Conservation (phyloP, 2,329 filamentous ascomycete genomes). For the Penicillium concentricum region DNA sequence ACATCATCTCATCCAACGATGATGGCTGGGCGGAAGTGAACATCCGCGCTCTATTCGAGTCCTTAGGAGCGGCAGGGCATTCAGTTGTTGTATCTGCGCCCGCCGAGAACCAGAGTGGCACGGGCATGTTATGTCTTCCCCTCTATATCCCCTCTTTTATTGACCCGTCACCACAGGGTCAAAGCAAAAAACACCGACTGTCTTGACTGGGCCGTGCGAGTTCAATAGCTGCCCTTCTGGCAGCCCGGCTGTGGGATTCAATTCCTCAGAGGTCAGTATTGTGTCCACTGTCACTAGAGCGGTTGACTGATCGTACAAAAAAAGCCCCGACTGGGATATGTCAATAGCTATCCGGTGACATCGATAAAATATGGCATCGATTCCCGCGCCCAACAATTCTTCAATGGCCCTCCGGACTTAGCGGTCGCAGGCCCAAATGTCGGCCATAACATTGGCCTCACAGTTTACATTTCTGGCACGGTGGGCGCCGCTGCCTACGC, state of each 20-base stretch:
- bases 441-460: conserved; percentile 57
- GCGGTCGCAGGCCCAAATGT: conserved; percentile 66
- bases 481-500: conserved; percentile 65
- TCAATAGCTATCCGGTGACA: conserved; percentile 69
- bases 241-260: conserved; percentile 57
- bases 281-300: neutral
- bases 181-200: conserved; percentile 48
- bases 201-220: conserved; percentile 55
- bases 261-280: conserved; percentile 46
- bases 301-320: neutral
- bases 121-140: conserved; percentile 42
- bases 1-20: conserved; percentile 67
- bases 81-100: conserved; percentile 65
- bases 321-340: conserved; percentile 63
- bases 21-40: conserved; percentile 74
- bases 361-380: conserved; percentile 63
- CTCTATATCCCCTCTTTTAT: neutral
- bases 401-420: conserved; percentile 58
- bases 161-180: conserved; percentile 49
- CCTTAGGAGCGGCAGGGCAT: conserved; percentile 56
- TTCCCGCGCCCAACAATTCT: conserved; percentile 54
- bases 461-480: conserved; percentile 63
- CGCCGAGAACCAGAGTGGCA: conserved; percentile 65
- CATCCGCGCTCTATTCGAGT: conserved; percentile 59
- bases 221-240: conserved; percentile 61